A percentile compares a stretch with the other conserved stretches of the same genome.
These are phyloP conservation scores for Suillus paluster DNA, from an alignment of 768 basidiomycete species.

Conservation along the genomic window DNA sequence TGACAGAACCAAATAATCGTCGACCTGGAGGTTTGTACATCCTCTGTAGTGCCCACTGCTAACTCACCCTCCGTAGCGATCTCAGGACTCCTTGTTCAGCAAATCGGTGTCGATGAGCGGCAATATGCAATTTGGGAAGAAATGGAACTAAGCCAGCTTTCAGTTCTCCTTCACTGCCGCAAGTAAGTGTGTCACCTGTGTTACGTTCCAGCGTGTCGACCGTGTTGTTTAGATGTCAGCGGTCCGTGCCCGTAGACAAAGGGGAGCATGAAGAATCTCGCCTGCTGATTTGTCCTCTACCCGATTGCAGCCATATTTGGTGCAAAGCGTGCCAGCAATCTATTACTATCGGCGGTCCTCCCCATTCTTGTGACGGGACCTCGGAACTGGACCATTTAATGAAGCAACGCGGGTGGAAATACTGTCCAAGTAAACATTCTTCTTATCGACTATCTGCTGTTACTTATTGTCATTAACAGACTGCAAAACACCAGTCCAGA, in stretches of 20 bases:
- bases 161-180: slow-evolving; percentile 52
- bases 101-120: slow-evolving; percentile 49
- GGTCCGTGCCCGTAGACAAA: slow-evolving; percentile 54
- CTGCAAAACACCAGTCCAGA: slow-evolving; percentile 54
- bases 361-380: slow-evolving; percentile 63
- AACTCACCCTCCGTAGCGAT: slow-evolving; percentile 37
- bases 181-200: slow-evolving; percentile 38
- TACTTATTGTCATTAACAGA: slow-evolving; percentile 28
- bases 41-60: background rate
- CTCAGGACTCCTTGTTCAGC: slow-evolving; percentile 42
- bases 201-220: background rate
- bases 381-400: slow-evolving; percentile 58
- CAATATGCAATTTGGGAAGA: slow-evolving; percentile 48
- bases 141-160: slow-evolving; percentile 50
- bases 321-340: slow-evolving; percentile 62
- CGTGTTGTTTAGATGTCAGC: slow-evolving; percentile 47
- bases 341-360: slow-evolving; percentile 37
- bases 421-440: slow-evolving; percentile 56
- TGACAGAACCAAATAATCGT: slow-evolving; percentile 26
- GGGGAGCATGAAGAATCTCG: slow-evolving; percentile 44
- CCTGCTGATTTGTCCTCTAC: slow-evolving; percentile 54
- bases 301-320: slow-evolving; percentile 55
- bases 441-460: background rate
- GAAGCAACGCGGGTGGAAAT: slow-evolving; percentile 61
- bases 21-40: slow-evolving; percentile 38